Base-by-base conservation (phyloP, 345 rosid species). In the Salix caprea region DNA sequence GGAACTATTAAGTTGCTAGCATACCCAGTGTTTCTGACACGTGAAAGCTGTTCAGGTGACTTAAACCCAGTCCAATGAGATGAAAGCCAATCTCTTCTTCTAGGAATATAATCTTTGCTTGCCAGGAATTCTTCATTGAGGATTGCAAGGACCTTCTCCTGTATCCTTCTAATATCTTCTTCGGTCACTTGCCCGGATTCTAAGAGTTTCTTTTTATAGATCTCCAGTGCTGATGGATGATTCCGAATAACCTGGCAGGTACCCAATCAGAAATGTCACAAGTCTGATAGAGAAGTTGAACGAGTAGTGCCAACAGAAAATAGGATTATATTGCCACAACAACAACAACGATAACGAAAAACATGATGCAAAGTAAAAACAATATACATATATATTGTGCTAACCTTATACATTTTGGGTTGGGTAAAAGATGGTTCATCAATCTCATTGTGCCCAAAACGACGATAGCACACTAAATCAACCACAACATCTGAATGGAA, bases 361-460 rank as follows among this genome's bases (percentile, higher is more conserved):
- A 37, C 12, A 73, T 19, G 26, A 58, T 34, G 10, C 1, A 32
- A 72, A 26, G n/a, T 19, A 36, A 44, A 19, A 46, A 39, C 28
- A 48, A 67, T 39, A 24, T 7, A 5, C 2, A 36, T 14, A 71
- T 21, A 82, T 58, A 30, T 26, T 3, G 54, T 19, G 58, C 90
- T 79, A 75, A 90, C 94, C 97, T 88, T 61, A 77, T 90, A 92
- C 95, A 92, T 90, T 81, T 89, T 90, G 67, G 97, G 94, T 73
- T 90, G 97, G 7, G 93, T 90, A 82, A 92, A 90, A 14, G 92
- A 90, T 4, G 97, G 97, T 69, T 92, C 95, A 54, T 92, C 97
- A 67, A 90, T 92, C 84, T 92, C 97, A 73, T 92, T 92, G 76
- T 90, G 95, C 61, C 93, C 97, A 85, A 88, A 92, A 66, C 93